Evolutionary conservation across 176 grass and related monocot genomes (phyloP).

Genomic region (Juncus effusus): DNA sequence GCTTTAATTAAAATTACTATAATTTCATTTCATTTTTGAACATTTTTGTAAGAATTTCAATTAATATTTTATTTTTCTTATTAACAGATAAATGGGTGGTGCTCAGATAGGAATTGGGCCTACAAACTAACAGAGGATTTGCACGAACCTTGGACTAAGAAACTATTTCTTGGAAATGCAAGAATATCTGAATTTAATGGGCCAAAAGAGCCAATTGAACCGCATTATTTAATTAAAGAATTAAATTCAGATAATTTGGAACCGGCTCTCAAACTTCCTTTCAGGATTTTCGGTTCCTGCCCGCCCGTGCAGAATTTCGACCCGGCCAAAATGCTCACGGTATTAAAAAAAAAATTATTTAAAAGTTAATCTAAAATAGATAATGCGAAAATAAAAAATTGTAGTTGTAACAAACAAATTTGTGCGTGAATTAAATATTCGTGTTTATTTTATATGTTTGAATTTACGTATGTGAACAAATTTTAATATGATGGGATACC

Average conservation of each 20-base stretch:
- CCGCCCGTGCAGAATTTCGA: slow-evolving; percentile 95
- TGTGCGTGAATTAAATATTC: not conserved
- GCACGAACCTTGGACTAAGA: slow-evolving; percentile 89
- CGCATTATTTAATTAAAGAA: slow-evolving; percentile 83
- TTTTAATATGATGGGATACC: slow-evolving; percentile 26
- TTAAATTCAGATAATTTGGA: slow-evolving; percentile 43
- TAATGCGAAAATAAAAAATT: too few species aligned
- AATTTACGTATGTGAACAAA: not conserved
- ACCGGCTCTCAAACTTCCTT: slow-evolving; percentile 71
- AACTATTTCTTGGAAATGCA: slow-evolving; percentile 91
- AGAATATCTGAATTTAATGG: slow-evolving; percentile 92
- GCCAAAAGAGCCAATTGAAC: slow-evolving; percentile 54
- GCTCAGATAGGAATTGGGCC: slow-evolving; percentile 76
- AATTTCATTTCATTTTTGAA: slow-evolving; percentile 1
- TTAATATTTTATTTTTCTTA: slow-evolving; percentile 12
- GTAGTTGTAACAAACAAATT: too few species aligned
- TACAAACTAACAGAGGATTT: slow-evolving; percentile 83
- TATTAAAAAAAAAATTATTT: slow-evolving; percentile 21
- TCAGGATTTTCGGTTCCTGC: slow-evolving; percentile 96
- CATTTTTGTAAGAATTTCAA: not conserved
- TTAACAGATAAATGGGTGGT: slow-evolving; percentile 67
- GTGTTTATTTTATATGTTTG: slow-evolving; percentile 6
- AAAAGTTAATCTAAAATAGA: too few species aligned
- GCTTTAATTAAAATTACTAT: slow-evolving; percentile 35
- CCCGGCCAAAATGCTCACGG: slow-evolving; percentile 98